Evolutionary conservation across 1,284 basidiomycete species (phyloP).

Genomic region (Cryptococcus jaspeensis): DNA sequence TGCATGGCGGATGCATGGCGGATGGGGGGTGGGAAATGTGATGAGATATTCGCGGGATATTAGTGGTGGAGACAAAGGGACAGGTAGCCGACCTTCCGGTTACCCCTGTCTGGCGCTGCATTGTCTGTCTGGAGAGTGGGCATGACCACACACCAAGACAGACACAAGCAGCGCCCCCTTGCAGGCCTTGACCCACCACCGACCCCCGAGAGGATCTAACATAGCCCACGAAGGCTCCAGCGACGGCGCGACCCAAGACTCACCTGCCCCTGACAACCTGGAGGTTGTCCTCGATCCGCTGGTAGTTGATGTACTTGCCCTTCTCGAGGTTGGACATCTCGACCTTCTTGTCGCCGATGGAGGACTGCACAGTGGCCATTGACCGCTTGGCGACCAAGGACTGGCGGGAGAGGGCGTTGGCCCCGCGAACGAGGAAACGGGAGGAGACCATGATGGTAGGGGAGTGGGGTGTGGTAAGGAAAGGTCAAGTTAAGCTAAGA

Average conservation of each 20-base stretch:
- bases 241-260: conserved; percentile 41
- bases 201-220: not conserved
- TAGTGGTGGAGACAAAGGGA: not conserved
- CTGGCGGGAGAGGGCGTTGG: conserved; percentile 26
- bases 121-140: no score
- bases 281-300: conserved; percentile 94
- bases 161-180: not conserved
- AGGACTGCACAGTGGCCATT: conserved; percentile 43
- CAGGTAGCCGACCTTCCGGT: not conserved
- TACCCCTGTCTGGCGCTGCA: not conserved
- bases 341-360: conserved; percentile 87
- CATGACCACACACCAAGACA: no score
- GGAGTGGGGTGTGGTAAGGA: not conserved
- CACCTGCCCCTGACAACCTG: conserved; percentile 75
- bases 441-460: conserved; percentile 31
- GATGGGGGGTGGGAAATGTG: conserved; percentile 6
- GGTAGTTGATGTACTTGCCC: conserved; percentile 86
- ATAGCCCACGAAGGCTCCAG: not conserved
- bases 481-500: not conserved
- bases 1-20: conserved; percentile 5
- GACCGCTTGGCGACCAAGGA: conserved; percentile 25
- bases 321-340: conserved; percentile 86
- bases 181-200: not conserved
- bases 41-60: not conserved
- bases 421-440: conserved; percentile 34